Evolutionary conservation across 371 early-diverging fungal genomes (phyloP).

Genomic region (Rhizopus arrhizus): DNA sequence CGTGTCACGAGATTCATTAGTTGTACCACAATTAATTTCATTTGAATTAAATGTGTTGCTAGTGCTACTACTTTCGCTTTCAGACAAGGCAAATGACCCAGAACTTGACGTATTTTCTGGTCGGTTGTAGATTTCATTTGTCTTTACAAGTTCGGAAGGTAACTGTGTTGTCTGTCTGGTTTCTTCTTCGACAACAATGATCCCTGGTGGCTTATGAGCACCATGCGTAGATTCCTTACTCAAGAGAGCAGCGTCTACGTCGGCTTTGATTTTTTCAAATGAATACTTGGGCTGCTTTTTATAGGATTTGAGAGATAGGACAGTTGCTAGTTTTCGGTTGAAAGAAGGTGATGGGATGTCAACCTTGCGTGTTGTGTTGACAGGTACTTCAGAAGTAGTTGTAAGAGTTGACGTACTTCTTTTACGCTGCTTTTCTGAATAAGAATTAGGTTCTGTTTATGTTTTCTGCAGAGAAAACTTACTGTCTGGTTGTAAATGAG

Average conservation of each 20-base stretch:
- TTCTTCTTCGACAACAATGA: no score
- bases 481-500: no score
- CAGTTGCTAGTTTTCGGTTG: background rate
- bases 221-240: background rate
- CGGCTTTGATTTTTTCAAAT: background rate
- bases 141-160: no score
- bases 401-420: no score
- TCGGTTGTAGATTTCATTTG: background rate
- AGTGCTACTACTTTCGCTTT: background rate
- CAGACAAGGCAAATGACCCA: background rate
- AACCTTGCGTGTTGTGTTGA: no score
- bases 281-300: background rate
- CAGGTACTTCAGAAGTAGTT: no score
- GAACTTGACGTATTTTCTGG: background rate
- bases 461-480: no score
- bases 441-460: no score
- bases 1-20: background rate
- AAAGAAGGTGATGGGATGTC: background rate
- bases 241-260: background rate
- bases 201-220: no score
- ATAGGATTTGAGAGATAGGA: background rate
- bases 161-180: no score
- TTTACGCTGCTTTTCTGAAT: no score
- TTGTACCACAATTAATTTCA: background rate
- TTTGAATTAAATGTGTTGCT: background rate